Base-by-base conservation (phyloP, 2,329 filamentous ascomycete genomes). In the Botryotinia calthae region DNA sequence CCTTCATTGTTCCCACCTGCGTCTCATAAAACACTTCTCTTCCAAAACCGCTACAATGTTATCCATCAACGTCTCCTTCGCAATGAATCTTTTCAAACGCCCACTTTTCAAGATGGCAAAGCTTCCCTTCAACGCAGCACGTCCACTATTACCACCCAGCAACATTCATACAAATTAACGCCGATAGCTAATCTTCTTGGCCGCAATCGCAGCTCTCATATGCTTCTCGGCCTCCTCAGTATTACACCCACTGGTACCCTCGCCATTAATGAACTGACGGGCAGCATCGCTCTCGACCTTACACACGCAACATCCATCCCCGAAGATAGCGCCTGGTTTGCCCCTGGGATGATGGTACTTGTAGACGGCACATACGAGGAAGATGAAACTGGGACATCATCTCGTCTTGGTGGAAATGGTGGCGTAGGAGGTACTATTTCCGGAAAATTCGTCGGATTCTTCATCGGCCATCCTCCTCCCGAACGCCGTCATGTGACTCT, bases 351-450 rank as follows among this genome's bases (percentile, higher is more conserved):
- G 94, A 93, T 99, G 65, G 93, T 98, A 5, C 87, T 99, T 0
- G 89, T 98, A 0, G 96, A 99, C 79, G 96, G 96, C 10, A 90
- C 95, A n/a, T 99, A 99, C 79, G 94, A 97, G 81, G 96, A 98
- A 81, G 94, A 97, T 78, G 93, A 94, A 74, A 88, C 90, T 75
- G 90, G 89, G 31, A 84, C 86, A 2, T 90, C 91, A 25, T 90
- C 90, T 31, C 90, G 89, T 0, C 85, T 97, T 7, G 92, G 93
- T 68, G 91, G 92, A 8, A 92, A 89, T 76, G 91, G 89, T 65
- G 95, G 95, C 59, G 90, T 98, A 40, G 95, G 95, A 58, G 95
- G 95, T 22, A 93, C 92, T 0, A 93, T 98, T 72, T 94, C 94
- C n/a, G 96, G 96, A 9, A 92, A 90, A 67, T 98, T 99, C 78